phyloP scores from a whole-genome alignment of 2,329 filamentous ascomycete genomes.

The Stachybotrys elegans region DNA sequence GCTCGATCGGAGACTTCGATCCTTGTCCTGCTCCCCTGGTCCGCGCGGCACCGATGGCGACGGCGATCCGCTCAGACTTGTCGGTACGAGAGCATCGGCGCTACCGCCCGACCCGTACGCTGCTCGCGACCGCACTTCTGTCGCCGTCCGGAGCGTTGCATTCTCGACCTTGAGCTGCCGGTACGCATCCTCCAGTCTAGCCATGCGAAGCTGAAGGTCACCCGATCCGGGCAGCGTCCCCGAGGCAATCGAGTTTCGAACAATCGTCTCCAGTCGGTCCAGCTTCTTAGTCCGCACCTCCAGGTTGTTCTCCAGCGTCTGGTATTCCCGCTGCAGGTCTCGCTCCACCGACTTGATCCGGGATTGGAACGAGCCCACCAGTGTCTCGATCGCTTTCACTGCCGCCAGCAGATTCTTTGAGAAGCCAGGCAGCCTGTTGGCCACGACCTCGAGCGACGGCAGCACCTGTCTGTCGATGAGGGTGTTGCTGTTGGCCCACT shows the following conservation, averaged over 20 bases:
- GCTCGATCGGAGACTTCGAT: slow-evolving; percentile 25
- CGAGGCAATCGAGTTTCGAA: slow-evolving; percentile 58
- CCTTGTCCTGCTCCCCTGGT: slow-evolving; percentile 39
- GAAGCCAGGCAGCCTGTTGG: slow-evolving; percentile 80
- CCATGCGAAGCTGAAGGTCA: slow-evolving; percentile 41
- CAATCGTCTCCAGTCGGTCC: slow-evolving; percentile 76
- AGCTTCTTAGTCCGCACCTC: slow-evolving; percentile 78
- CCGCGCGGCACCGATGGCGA: slow-evolving; percentile 51
- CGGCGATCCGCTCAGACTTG: slow-evolving; percentile 38
- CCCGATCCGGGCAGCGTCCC: slow-evolving; percentile 39
- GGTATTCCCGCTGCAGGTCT: slow-evolving; percentile 87
- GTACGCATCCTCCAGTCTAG: slow-evolving; percentile 55
- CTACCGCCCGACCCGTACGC: slow-evolving; percentile 35
- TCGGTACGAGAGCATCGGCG: slow-evolving; percentile 27
- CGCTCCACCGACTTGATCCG: slow-evolving; percentile 83
- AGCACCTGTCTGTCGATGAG: slow-evolving; percentile 81
- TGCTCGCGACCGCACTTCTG: slow-evolving; percentile 51
- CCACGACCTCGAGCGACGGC: slow-evolving; percentile 79
- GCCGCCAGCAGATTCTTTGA: slow-evolving; percentile 84
- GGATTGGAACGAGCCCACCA: slow-evolving; percentile 71
- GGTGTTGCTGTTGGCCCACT: slow-evolving; percentile 87
- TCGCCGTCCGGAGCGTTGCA: slow-evolving; percentile 62
- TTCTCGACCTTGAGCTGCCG: slow-evolving; percentile 61
- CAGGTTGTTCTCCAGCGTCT: slow-evolving; percentile 74
- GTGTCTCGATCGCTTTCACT: slow-evolving; percentile 78